Evolutionary conservation across 768 basidiomycete species (phyloP), one percentile per base, ranked within the genome.

Genomic region (Pilatotrama ljubarskyi): DNA sequence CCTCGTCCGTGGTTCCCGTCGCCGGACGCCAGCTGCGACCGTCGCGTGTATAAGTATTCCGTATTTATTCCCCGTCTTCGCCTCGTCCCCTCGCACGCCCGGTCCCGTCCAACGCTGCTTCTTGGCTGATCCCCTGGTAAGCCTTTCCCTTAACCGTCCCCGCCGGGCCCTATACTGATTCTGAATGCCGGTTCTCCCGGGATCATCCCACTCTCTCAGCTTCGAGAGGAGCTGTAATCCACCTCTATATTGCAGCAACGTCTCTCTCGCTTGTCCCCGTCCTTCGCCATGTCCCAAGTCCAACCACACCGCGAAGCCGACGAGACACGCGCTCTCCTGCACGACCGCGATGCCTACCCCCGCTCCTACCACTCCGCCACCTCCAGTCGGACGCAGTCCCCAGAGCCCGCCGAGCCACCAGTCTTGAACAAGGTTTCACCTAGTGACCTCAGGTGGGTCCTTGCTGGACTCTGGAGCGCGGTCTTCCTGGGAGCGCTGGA

Each of bases 401-500:
- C 53, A 35, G 53, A 55, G 17, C 48, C 55, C 32, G 24, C 55
- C 8, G 68, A 67, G 10, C 63, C 55, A 24, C 52, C 58, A 13
- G 49, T 60, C 2, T 46, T 58, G 36, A 81, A 79, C 72, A 75
- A 80, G 60, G 76, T 82, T 61, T 83, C 86, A 43, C 76, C 70
- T 46, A 51, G 65, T n/a, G 84, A 90, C 64, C 79, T 83, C 63
- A 74, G 75, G 55, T 91, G 88, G 88, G 85, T 92, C 62, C 78
- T 93, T 51, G 79, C 83, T 42, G 91, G 86, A 10, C 75, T 93
- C 54, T 93, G 91, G 91, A 88, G 86, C 64, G 88, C 86, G 40
- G 88, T 93, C 20, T 85, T 95, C 68, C 77, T 95, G 55, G 90
- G 89, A 67, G 91, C 93, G 42, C 81, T 95, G 67, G 92, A 94